Evolutionary conservation across 2,329 filamentous ascomycete genomes (phyloP).

Genomic region (Epichloe uncinata): DNA sequence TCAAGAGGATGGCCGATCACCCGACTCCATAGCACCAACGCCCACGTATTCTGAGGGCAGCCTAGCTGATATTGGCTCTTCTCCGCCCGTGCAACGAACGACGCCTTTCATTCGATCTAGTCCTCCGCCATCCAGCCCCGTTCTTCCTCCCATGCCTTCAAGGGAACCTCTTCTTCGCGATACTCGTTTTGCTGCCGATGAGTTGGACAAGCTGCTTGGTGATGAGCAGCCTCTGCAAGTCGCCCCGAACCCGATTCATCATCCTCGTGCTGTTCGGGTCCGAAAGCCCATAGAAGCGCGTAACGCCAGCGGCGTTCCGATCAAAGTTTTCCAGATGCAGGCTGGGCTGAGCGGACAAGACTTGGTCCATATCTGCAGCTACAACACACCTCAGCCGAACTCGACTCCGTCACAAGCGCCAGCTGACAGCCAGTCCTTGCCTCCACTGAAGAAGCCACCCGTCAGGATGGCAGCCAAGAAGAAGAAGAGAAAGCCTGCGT

Average conservation of each 20-base stretch:
- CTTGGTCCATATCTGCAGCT: constrained; percentile 22
- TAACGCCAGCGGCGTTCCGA: constrained; percentile 23
- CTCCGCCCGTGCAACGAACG: constrained; percentile 64
- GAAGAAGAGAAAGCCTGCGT: constrained; percentile 9
- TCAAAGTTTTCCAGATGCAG: constrained; percentile 31
- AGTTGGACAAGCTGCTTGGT: constrained; percentile 54
- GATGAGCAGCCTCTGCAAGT: constrained; percentile 37
- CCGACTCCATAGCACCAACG: constrained; percentile 39
- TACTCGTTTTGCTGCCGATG: constrained; percentile 78
- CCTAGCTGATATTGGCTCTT: constrained; percentile 75
- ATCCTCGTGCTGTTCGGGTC: constrained; percentile 2
- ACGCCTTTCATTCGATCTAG: constrained; percentile 41
- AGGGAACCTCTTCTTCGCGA: constrained; percentile 51
- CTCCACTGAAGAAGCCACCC: constrained; percentile 12
- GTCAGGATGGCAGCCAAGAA: constrained; percentile 10
- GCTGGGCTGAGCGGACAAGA: constrained; percentile 22
- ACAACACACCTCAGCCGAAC: constrained; percentile 14
- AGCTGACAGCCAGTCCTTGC: constrained; percentile 12
- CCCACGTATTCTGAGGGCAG: constrained; percentile 49
- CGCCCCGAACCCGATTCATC: constrained; percentile 19
- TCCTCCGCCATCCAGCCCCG: constrained; percentile 68
- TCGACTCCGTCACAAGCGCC: constrained; percentile 3
- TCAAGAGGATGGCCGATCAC: constrained; percentile 38
- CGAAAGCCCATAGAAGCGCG: constrained; percentile 17
- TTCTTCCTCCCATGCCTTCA: constrained; percentile 49